A percentile compares a stretch with the other conserved stretches of the same genome.
phyloP scores from a whole-genome alignment of 139 green algal species.

The Nannochloris sp. region DNA sequence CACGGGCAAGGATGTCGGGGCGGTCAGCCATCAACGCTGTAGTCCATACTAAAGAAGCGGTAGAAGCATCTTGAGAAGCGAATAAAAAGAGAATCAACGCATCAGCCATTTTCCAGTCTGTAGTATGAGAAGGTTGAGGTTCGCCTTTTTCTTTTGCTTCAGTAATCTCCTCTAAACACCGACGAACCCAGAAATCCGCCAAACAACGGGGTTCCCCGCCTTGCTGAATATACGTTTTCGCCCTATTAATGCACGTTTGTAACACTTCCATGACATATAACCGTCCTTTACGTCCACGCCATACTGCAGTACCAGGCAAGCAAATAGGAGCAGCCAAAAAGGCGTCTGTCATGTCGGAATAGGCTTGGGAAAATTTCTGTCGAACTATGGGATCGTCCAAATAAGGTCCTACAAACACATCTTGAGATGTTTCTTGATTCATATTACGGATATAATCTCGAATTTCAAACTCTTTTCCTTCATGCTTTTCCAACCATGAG shows the following conservation, averaged over 20 bases:
- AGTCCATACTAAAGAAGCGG: constrained; percentile 71
- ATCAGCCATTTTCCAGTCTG: constrained; percentile 18
- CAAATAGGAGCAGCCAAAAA: constrained; percentile 64
- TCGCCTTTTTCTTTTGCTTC: constrained; percentile 55
- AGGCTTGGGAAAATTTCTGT: constrained; percentile 53
- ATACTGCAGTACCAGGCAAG: constrained; percentile 75
- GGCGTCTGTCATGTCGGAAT: constrained; percentile 67
- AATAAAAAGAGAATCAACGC: constrained; percentile 89
- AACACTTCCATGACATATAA: constrained; percentile 59
- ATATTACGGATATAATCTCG: constrained; percentile 45
- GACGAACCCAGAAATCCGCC: constrained; percentile 55
- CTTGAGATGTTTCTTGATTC: constrained; percentile 68
- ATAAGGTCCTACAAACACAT: constrained; percentile 82
- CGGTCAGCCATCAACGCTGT: constrained; percentile 73
- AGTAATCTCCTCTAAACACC: constrained; percentile 46
- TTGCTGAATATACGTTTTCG: constrained; percentile 5
- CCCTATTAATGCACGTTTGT: constrained; percentile 29
- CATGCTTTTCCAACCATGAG: constrained; percentile 32
- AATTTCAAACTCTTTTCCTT: constrained; percentile 34
- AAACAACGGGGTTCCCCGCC: constrained; percentile 66
- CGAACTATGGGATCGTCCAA: constrained; percentile 49
- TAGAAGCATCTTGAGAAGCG: constrained; percentile 78
- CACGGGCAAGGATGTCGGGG: constrained; percentile 63
- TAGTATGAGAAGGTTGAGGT: constrained; percentile 43
- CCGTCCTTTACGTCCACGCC: constrained; percentile 56